Percentiles rank a stretch among this genome's conserved stretches.
Evolutionary conservation across 768 basidiomycete genomes (phyloP).

Genomic region (Royoungia palumana): DNA sequence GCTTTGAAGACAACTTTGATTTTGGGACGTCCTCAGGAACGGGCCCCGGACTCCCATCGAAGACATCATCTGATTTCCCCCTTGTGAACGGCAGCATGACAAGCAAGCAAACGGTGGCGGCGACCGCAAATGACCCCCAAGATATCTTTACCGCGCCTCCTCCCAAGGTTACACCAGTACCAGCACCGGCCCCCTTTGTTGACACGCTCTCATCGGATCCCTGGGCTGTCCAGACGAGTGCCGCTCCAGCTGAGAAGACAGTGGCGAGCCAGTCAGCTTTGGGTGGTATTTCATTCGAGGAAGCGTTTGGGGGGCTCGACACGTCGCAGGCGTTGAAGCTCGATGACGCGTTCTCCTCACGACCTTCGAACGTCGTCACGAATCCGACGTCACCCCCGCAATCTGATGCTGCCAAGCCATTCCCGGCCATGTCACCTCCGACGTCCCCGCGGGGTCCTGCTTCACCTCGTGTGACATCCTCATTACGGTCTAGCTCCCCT

Average conservation of each 20-base stretch:
- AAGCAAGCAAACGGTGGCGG: conserved; percentile 4
- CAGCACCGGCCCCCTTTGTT: conserved; percentile 40
- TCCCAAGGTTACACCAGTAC: conserved; percentile 15
- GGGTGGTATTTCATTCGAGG: conserved; percentile 44
- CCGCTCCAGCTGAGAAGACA: conserved; percentile 16
- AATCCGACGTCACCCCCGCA: conserved; percentile 18
- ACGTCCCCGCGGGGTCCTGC: conserved; percentile 37
- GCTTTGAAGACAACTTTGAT: conserved; percentile 67
- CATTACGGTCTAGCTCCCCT: conserved; percentile 39
- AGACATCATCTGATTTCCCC: conserved; percentile 18
- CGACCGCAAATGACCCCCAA: conserved; percentile 8
- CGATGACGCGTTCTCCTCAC: conserved; percentile 36
- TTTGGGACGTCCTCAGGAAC: conserved; percentile 42
- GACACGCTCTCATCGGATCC: conserved; percentile 41
- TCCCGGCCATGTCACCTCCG: conserved; percentile 39
- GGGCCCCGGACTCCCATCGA: conserved; percentile 27
- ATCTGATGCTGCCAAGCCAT: conserved; percentile 26
- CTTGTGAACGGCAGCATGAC: conserved; percentile 26
- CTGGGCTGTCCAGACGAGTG: conserved; percentile 2
- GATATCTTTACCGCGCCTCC: conserved; percentile 13
- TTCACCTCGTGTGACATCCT: conserved; percentile 27
- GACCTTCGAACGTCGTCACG: conserved; percentile 32
- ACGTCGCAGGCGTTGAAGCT: conserved; percentile 39
- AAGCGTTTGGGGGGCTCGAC: conserved; percentile 51
- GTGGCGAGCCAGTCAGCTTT: conserved; percentile 5